Evolutionary conservation across 2,329 filamentous ascomycete genomes (phyloP).

Genomic region (Diaporthe eres): DNA sequence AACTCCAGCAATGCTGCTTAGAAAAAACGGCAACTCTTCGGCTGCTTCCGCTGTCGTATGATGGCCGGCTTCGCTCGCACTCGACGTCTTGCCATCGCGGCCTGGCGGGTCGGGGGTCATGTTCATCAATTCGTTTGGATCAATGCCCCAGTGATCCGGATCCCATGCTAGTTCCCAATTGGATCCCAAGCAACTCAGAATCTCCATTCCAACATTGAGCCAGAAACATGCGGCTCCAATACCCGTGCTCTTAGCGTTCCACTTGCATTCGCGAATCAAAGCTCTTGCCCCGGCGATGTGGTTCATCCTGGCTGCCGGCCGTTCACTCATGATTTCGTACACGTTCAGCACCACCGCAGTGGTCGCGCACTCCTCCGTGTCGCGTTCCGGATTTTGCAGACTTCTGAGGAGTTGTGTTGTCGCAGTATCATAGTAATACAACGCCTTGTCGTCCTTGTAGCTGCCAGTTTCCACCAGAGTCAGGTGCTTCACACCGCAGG

Average conservation of each 20-base stretch:
- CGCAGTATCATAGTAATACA: constrained; percentile 88
- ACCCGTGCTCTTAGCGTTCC: constrained; percentile 84
- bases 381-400: constrained; percentile 86
- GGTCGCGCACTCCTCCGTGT: constrained; percentile 87
- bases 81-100: constrained; percentile 17
- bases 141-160: constrained; percentile 89
- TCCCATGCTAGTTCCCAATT: constrained; percentile 92
- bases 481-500: constrained; percentile 88
- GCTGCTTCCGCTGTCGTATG: constrained; percentile 44
- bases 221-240: constrained; percentile 93
- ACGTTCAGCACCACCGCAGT: constrained; percentile 91
- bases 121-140: constrained; percentile 68
- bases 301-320: constrained; percentile 84
- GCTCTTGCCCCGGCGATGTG: constrained; percentile 89
- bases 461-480: constrained; percentile 75
- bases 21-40: constrained; percentile 36
- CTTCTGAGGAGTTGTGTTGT: constrained; percentile 82
- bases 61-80: constrained; percentile 33
- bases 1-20: constrained; percentile 56
- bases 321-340: constrained; percentile 93
- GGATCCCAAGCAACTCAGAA: constrained; percentile 89
- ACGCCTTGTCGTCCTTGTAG: constrained; percentile 82
- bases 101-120: constrained; percentile 38
- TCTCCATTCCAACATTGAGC: constrained; percentile 91
- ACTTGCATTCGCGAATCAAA: constrained; percentile 89